A percentile compares a stretch with the other conserved stretches of the same genome.
These are phyloP conservation scores for Fusarium lateritium DNA, from an alignment of 2,329 filamentous ascomycete species.

Conservation along the genomic window DNA sequence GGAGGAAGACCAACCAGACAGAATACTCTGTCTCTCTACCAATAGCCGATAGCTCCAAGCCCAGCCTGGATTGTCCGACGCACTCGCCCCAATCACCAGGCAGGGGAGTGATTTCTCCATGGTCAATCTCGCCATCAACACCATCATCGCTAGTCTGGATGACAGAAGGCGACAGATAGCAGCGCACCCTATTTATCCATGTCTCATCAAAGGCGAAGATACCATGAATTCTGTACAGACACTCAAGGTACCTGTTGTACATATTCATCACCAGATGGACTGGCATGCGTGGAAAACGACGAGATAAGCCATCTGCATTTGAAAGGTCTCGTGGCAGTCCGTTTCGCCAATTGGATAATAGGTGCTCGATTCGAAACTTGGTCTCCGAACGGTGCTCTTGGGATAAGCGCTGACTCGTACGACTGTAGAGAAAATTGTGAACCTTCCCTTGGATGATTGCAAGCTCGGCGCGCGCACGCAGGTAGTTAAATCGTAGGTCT, in stretches of 20 bases:
- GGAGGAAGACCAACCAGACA: neutral
- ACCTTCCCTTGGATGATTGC: neutral
- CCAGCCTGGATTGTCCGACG: neutral
- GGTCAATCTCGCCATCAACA: neutral
- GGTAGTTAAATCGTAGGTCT: neutral
- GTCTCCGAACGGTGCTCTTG: neutral
- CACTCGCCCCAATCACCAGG: neutral
- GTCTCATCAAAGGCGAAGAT: conserved; percentile 1
- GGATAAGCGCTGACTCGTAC: neutral
- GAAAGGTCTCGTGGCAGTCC: fast-evolving
- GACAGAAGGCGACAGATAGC: neutral
- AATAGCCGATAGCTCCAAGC: neutral
- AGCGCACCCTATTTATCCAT: neutral
- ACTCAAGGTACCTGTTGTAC: neutral
- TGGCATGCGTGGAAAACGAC: neutral
- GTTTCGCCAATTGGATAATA: neutral
- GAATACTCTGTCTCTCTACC: neutral
- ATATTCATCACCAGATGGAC: neutral
- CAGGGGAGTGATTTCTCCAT: neutral
- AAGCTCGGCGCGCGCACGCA: neutral
- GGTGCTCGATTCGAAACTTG: neutral
- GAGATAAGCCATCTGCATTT: neutral
- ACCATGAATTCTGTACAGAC: neutral
- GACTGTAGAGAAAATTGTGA: neutral
- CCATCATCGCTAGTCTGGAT: neutral